phyloP scores from a whole-genome alignment of 2,329 filamentous ascomycete species.

The Ascochyta clinopodiicola region DNA sequence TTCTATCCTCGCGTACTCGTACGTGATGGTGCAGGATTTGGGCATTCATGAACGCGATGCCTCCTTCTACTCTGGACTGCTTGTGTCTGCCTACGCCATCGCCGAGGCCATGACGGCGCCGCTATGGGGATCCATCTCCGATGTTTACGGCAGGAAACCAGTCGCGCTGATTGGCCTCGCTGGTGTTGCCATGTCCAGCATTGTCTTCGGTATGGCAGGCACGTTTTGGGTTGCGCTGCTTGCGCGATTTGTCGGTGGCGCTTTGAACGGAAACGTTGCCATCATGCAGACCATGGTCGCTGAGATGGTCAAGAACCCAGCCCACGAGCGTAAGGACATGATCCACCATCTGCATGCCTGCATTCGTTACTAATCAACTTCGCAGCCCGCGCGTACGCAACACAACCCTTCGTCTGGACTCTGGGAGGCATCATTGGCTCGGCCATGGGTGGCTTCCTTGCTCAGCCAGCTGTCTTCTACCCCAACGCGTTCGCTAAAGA shows the following conservation, averaged over 20 bases:
- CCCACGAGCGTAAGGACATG: conserved; percentile 77
- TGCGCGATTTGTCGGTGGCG: conserved; percentile 77
- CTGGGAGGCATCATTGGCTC: conserved; percentile 87
- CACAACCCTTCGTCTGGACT: conserved; percentile 94
- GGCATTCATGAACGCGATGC: conserved; percentile 52
- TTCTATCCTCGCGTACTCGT: conserved; percentile 84
- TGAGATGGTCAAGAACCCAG: conserved; percentile 86
- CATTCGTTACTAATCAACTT: conserved; percentile 15
- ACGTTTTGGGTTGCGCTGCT: conserved; percentile 84
- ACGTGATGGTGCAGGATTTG: conserved; percentile 49
- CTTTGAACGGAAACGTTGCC: conserved; percentile 90
- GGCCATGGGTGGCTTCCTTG: conserved; percentile 85
- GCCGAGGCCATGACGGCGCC: conserved; percentile 87
- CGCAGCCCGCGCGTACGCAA: conserved; percentile 79
- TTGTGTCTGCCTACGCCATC: conserved; percentile 89
- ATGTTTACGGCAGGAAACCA: conserved; percentile 50
- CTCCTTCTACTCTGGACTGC: conserved; percentile 82
- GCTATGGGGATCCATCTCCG: conserved; percentile 52
- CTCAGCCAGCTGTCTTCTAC: conserved; percentile 76
- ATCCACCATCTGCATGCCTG: not conserved
- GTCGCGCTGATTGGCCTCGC: conserved; percentile 62
- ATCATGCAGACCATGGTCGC: conserved; percentile 92
- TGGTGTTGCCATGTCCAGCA: conserved; percentile 82
- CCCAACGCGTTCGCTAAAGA: conserved; percentile 72
- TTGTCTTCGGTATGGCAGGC: conserved; percentile 80